Conservation (phyloP, 2,329 filamentous ascomycete genomes). For the Aspergillus spinulosporus region DNA sequence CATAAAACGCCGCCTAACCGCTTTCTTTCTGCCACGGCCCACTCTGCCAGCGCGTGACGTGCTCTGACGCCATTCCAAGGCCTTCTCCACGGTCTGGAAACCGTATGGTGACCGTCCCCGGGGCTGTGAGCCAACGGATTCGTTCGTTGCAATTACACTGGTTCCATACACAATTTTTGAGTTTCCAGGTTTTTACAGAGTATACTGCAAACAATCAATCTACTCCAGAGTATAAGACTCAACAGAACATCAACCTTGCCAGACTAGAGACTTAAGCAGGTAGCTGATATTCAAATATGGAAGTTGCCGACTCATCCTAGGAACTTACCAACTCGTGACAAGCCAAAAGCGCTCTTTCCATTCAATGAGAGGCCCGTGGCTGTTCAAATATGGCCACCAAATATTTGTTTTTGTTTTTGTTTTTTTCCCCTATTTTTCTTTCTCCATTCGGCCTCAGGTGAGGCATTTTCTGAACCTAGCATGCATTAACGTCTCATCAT, state of each 20-base stretch:
- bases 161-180: not conserved
- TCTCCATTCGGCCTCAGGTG: constrained; percentile 7
- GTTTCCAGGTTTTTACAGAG: not conserved
- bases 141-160: constrained; percentile 23
- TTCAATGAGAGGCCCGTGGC: no score
- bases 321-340: no score
- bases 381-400: not conserved
- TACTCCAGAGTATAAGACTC: not conserved
- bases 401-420: not conserved
- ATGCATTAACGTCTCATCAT: constrained; percentile 5
- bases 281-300: no score
- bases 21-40: constrained; percentile 36
- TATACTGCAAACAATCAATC: not conserved
- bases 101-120: constrained; percentile 26
- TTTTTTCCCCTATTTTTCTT: not conserved
- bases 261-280: no score
- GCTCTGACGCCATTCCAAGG: constrained; percentile 30
- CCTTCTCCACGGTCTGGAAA: constrained; percentile 16
- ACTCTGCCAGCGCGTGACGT: constrained; percentile 37
- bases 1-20: constrained; percentile 24
- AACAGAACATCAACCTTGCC: not conserved
- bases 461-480: constrained; percentile 14
- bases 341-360: no score
- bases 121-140: constrained; percentile 24
- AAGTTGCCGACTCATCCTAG: no score